Percentiles rank a stretch among this genome's conserved stretches.
Evolutionary conservation across 1,284 basidiomycete genomes (phyloP).

Genomic region (Trichosporon sp.): DNA sequence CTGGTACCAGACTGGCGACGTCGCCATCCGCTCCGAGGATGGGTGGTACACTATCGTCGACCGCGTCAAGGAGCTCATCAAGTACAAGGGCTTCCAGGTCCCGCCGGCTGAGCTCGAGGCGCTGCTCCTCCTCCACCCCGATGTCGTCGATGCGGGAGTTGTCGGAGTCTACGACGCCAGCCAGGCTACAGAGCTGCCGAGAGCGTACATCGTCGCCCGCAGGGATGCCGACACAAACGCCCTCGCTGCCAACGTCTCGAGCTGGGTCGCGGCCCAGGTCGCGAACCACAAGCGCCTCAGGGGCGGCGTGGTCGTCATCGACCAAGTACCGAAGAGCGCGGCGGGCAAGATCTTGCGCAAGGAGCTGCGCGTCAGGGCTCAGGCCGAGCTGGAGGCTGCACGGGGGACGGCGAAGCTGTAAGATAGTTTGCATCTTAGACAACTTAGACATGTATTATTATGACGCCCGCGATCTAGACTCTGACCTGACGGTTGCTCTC

Average conservation of each 20-base stretch:
- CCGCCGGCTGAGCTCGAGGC: constrained; percentile 76
- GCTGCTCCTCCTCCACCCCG: constrained; percentile 63
- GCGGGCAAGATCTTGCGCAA: constrained; percentile 43
- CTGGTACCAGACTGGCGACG: constrained; percentile 82
- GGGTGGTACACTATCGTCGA: constrained; percentile 53
- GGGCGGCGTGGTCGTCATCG: constrained; percentile 50
- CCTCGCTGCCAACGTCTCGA: constrained; percentile 53
- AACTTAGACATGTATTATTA: not conserved
- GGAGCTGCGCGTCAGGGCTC: constrained; percentile 26
- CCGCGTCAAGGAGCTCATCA: constrained; percentile 70
- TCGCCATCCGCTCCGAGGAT: constrained; percentile 58
- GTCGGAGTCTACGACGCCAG: constrained; percentile 59
- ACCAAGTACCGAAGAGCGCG: constrained; percentile 49
- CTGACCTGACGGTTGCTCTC: not conserved
- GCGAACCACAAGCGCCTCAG: constrained; percentile 51
- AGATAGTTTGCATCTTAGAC: not conserved
- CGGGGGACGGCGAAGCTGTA: not conserved
- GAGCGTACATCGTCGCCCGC: constrained; percentile 30
- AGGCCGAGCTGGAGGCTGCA: constrained; percentile 12
- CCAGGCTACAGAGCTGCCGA: constrained; percentile 69
- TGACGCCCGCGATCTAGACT: not conserved
- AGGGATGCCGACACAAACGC: constrained; percentile 14
- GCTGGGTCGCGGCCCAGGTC: constrained; percentile 59
- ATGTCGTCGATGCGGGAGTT: constrained; percentile 64
- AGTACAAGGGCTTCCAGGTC: constrained; percentile 61